Evolutionary conservation across 202 grass and related monocot genomes (phyloP).

Genomic region (Setaria italica): DNA sequence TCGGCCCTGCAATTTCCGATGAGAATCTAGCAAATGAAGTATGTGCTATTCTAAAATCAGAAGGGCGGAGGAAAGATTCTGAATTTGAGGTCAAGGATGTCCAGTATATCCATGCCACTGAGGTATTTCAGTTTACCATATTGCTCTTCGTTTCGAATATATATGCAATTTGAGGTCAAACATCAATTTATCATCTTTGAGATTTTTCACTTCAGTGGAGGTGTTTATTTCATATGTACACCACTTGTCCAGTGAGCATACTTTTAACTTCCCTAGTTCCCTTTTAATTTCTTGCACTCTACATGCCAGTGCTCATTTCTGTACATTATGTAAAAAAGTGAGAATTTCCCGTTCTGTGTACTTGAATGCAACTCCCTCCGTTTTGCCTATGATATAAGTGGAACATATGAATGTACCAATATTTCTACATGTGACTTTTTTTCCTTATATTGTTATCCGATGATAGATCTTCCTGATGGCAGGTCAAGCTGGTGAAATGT

Average conservation of each 20-base stretch:
- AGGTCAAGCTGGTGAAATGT: slow-evolving; percentile 98
- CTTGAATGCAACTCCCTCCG: background rate
- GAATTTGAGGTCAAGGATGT: slow-evolving; percentile 91
- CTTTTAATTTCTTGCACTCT: slow-evolving; percentile 18
- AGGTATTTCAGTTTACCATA: slow-evolving; percentile 60
- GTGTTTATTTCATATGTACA: slow-evolving; percentile 9
- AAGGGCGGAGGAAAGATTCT: slow-evolving; percentile 64
- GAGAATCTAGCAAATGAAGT: slow-evolving; percentile 70
- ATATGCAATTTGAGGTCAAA: slow-evolving; percentile 1
- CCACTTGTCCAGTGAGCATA: background rate
- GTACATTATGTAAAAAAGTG: slow-evolving; percentile 10
- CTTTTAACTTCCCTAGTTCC: too few species aligned
- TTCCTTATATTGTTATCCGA: background rate
- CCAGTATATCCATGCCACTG: slow-evolving; percentile 70
- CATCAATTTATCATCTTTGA: background rate
- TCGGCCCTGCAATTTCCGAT: slow-evolving; percentile 56
- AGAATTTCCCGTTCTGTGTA: background rate
- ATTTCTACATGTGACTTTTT: background rate
- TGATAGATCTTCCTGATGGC: slow-evolving; percentile 43
- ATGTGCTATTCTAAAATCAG: slow-evolving; percentile 56
- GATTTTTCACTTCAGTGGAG: background rate
- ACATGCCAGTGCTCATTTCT: background rate
- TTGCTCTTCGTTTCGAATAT: slow-evolving; percentile 37
- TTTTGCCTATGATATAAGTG: slow-evolving; percentile 15
- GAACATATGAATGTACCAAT: slow-evolving; percentile 16